Base-by-base conservation (phyloP, 805 yeast species). In the Tanozyma kutaoensis region DNA sequence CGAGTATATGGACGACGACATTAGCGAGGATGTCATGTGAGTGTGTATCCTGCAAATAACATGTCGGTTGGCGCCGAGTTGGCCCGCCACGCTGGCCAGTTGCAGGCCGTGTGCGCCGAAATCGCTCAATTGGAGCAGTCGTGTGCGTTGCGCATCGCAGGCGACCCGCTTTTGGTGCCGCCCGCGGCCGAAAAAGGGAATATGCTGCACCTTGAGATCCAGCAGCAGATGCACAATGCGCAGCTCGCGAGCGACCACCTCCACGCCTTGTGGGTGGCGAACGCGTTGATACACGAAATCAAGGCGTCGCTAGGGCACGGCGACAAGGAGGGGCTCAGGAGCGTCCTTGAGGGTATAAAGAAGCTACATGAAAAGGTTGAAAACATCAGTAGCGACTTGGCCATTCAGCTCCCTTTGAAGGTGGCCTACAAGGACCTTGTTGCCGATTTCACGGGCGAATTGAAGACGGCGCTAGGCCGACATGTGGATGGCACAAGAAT, bases 1-100 rank as follows among this genome's bases (percentile, higher is more conserved):
- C 32, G 66, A 58, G 43, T 58, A 59, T 29, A 35, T 46, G 14
- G 65, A 59, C 36, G 66, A 58, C 34, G 62, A 57, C 29, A 50
- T 58, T 9, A 44, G 55, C 13, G 62, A 59, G 29, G 65, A 29
- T 6, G 22, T 7, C 7, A 12, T 34, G 34, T 15, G 31, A 26
- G 3, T 25, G 37, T 1, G 25, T 36, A 14, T 25, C n/a, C 8
- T 20, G 22, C 6, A n/a, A 20, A 10, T 5, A 20, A 10, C 9
- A 7, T 17, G 19, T 17, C 19, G 19, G 9, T 17, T 7, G 19
- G n/a, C n/a, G n/a, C n/a, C n/a, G n/a, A n/a, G n/a, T n/a, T n/a
- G n/a, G n/a, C n/a, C n/a, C n/a, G n/a, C n/a, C n/a, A n/a, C n/a
- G n/a, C n/a, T n/a, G n/a, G n/a, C n/a, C n/a, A n/a, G n/a, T n/a